Evolutionary conservation across 73 alveolate genomes (phyloP).

Genomic region (Symbiodinium pilosum): DNA sequence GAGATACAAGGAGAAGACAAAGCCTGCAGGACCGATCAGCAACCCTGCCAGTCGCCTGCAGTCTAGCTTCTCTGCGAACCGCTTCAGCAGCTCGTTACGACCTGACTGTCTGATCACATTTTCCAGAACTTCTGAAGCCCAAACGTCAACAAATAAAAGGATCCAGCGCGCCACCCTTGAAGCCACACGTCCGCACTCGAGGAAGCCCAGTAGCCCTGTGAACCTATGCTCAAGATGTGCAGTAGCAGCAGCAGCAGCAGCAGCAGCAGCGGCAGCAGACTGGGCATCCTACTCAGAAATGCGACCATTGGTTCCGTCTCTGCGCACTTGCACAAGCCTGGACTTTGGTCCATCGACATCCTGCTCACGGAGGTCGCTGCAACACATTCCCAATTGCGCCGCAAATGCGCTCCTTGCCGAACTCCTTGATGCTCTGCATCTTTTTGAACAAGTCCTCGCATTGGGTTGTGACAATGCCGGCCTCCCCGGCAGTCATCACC

Average conservation of each 20-base stretch:
- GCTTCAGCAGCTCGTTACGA: not conserved
- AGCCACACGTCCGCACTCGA: conserved; percentile 19
- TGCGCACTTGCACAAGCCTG: not conserved
- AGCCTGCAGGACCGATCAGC: not conserved
- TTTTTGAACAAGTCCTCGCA: not conserved
- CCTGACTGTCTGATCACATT: not conserved
- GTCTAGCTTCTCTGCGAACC: conserved; percentile 4
- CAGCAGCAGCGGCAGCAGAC: not conserved
- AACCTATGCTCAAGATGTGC: not conserved
- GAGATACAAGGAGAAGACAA: no score
- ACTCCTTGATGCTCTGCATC: conserved; percentile 26
- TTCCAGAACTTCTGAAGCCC: not conserved
- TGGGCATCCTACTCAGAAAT: not conserved
- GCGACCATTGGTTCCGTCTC: not conserved
- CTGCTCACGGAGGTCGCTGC: not conserved
- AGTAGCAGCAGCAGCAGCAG: not conserved
- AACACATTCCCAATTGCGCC: no score
- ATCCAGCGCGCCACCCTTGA: not conserved
- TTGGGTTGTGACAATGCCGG: not conserved
- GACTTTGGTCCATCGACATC: conserved; percentile 9
- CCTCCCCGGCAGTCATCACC: conserved; percentile 31
- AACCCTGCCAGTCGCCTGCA: not conserved
- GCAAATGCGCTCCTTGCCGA: not conserved
- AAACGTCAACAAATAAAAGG: not conserved
- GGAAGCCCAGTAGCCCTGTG: conserved; percentile 21